Conservation (phyloP, 371 early-diverging fungal genomes). For the Globomyces sp. region DNA sequence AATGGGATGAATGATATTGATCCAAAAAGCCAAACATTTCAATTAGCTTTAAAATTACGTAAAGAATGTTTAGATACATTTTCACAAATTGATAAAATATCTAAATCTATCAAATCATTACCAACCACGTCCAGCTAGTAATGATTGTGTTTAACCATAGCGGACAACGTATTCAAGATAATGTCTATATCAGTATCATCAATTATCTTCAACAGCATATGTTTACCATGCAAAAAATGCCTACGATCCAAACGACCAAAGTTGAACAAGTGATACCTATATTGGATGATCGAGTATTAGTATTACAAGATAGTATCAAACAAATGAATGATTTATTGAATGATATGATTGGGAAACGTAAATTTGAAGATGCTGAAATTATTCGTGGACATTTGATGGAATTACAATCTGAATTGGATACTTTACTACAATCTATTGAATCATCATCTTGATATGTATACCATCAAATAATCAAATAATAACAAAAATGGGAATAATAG, state of each 20-base stretch:
- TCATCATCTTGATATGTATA: too few species aligned
- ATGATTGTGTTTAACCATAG: slow-evolving; percentile 36
- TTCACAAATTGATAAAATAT: slow-evolving; percentile 36
- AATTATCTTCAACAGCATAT: slow-evolving; percentile 83
- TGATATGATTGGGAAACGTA: slow-evolving; percentile 72
- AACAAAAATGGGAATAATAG: too few species aligned
- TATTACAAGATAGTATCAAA: slow-evolving; percentile 15
- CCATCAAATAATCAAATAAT: too few species aligned
- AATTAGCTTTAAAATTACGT: slow-evolving; percentile 35
- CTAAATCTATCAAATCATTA: slow-evolving; percentile 39
- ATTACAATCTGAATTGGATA: neutral
- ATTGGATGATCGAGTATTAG: slow-evolving; percentile 6
- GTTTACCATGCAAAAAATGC: slow-evolving; percentile 83
- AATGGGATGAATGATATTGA: slow-evolving; percentile 20
- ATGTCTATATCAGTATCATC: slow-evolving; percentile 66
- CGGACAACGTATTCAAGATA: slow-evolving; percentile 47
- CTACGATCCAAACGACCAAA: slow-evolving; percentile 58
- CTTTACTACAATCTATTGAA: neutral
- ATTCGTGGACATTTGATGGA: slow-evolving; percentile 4
- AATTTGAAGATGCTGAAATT: slow-evolving; percentile 78
- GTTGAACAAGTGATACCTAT: slow-evolving; percentile 71
- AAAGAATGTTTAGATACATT: slow-evolving; percentile 45
- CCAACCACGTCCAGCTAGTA: slow-evolving; percentile 38
- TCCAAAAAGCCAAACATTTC: slow-evolving; percentile 39
- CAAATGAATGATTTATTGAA: slow-evolving; percentile 67